Evolutionary conservation across 208 protist species (phyloP), one percentile per base, ranked within the genome.

Genomic region (Wallacemonas collosoma): DNA sequence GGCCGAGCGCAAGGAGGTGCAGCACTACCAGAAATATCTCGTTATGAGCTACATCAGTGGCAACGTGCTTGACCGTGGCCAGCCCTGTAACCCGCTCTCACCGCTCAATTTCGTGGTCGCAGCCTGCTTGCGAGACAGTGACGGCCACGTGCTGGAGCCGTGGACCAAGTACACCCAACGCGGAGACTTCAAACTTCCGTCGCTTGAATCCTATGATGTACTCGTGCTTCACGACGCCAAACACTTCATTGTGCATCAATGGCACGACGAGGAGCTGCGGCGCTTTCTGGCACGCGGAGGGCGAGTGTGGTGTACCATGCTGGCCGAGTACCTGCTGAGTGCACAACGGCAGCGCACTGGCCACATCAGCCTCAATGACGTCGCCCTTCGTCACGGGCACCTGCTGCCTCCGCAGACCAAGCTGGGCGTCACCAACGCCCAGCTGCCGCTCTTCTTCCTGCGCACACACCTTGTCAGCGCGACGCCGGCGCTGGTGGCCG

Each of bases 241-340:
- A 74, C 77, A 83, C 2, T 81, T 96, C 17, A 57, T 96, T 41
- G 79, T 93, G 45, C 72, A 93, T 3, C 38, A 85, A 2, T 88
- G 84, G 74, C 75, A 85, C 54, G 86, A 93, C 67, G 68, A 41
- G 12, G 87, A 91, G 73, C 72, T 96, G 44, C 74, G 78, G 51
- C 61, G 40, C 4, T 96, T 96, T 62, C 66, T 96, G 39, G 68
- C 77, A 38, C 91, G 91, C 40, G 91, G 91, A 17, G 91, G 91
- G 2, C 81, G 88, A 35, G 83, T 96, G 68, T 96, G 91, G 91
- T 96, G 91, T 58, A 91, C 89, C 45, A 92, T 87, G 81, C 72
- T 93, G 60, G 91, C 87, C 4, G 87, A 96, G 81, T 96, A 96
- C 51, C 72, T 96, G 7, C 69, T 94, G 7, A 86, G 90, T 14